A percentile compares a stretch with the other conserved stretches of the same genome.
Evolutionary conservation across 768 basidiomycete species (phyloP).

Genomic region (Suillus paluster): DNA sequence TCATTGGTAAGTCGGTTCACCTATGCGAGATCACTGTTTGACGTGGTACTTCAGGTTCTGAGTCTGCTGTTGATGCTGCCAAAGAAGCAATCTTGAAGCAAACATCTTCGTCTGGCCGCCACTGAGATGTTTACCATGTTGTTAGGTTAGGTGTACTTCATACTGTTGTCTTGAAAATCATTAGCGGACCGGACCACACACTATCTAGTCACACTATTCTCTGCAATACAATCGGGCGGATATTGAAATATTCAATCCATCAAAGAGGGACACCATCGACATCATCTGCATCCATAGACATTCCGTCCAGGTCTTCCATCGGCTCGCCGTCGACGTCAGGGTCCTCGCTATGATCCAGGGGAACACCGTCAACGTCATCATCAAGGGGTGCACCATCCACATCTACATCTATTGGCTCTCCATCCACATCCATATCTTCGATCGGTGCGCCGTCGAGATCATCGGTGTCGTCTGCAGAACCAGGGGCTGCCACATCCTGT

Average conservation of each 20-base stretch:
- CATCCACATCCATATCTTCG: slow-evolving; percentile 56
- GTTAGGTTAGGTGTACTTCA: background rate
- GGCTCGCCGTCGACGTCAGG: slow-evolving; percentile 31
- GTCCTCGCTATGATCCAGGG: slow-evolving; percentile 31
- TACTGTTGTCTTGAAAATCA: background rate
- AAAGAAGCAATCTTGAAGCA: slow-evolving; percentile 78
- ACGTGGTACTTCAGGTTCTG: slow-evolving; percentile 54
- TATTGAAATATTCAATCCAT: background rate
- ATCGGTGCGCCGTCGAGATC: slow-evolving; percentile 59
- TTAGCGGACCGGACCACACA: background rate
- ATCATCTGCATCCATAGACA: slow-evolving; percentile 35
- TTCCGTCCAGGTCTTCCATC: slow-evolving; percentile 43
- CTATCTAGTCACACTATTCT: slow-evolving; percentile 4
- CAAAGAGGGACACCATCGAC: slow-evolving; percentile 18
- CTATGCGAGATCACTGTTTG: slow-evolving; percentile 11
- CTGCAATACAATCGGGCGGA: slow-evolving; percentile 1
- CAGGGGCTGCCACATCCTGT: slow-evolving; percentile 38
- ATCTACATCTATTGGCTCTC: slow-evolving; percentile 40
- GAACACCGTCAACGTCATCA: slow-evolving; percentile 43
- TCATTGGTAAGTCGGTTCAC: slow-evolving; percentile 65
- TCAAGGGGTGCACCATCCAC: slow-evolving; percentile 42
- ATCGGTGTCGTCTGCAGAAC: slow-evolving; percentile 43
- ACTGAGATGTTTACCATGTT: background rate
- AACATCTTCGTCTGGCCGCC: slow-evolving; percentile 34
- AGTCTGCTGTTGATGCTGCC: slow-evolving; percentile 68